Evolutionary conservation across 1,139 yeast genomes (phyloP).

Genomic region (Chernovozyma aurita): DNA sequence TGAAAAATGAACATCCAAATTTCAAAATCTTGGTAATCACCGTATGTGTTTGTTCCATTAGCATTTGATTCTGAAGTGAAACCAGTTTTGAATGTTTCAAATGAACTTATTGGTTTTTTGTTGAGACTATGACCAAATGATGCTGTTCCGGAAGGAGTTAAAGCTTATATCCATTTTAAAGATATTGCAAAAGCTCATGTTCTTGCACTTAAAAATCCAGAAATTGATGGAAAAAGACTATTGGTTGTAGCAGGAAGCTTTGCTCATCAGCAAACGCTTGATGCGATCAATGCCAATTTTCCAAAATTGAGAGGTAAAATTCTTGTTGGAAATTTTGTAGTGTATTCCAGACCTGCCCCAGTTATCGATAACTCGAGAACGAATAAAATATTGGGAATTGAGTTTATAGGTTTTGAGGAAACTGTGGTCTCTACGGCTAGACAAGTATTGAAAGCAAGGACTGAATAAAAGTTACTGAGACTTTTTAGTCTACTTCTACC

Average conservation of each 20-base stretch:
- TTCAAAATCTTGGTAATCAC: conserved; percentile 34
- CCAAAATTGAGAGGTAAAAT: conserved; percentile 14
- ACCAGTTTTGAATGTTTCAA: conserved; percentile 28
- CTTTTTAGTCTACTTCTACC: too few species aligned
- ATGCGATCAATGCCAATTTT: conserved; percentile 21
- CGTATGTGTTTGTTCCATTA: conserved; percentile 46
- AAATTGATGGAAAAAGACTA: conserved; percentile 23
- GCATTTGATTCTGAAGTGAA: conserved; percentile 16
- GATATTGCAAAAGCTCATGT: conserved; percentile 40
- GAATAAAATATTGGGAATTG: conserved; percentile 14
- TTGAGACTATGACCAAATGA: conserved; percentile 14
- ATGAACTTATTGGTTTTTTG: conserved; percentile 21
- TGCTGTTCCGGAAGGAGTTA: conserved; percentile 4
- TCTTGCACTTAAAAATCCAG: conserved; percentile 30
- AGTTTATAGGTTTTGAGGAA: conserved; percentile 29
- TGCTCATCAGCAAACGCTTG: conserved; percentile 31
- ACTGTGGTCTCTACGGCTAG: conserved; percentile 38
- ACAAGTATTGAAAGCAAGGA: too few species aligned
- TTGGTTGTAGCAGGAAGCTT: conserved; percentile 25
- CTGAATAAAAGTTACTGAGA: too few species aligned
- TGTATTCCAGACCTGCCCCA: conserved; percentile 8
- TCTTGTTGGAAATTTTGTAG: conserved; percentile 18
- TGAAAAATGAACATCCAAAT: conserved; percentile 19
- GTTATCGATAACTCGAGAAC: conserved; percentile 13
- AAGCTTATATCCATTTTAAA: conserved; percentile 22